A percentile compares a stretch with the other conserved stretches of the same genome.
Evolutionary conservation across 2,329 filamentous ascomycete genomes (phyloP).

Genomic region (Lecanosticta acicola): DNA sequence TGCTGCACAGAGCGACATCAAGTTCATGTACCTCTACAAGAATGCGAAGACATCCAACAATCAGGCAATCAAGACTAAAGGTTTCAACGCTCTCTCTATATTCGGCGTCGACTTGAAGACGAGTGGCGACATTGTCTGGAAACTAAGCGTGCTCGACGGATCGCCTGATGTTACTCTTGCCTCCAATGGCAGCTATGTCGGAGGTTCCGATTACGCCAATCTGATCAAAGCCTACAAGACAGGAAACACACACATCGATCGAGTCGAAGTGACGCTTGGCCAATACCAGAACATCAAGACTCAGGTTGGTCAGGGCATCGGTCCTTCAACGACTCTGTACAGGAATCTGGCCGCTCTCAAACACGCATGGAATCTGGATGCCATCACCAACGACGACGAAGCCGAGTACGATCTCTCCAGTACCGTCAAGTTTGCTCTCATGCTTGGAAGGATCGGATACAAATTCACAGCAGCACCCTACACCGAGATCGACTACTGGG

Average conservation of each 20-base stretch:
- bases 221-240: slow-evolving; percentile 72
- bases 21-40: slow-evolving; percentile 5
- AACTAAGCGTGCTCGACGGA: neutral
- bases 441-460: slow-evolving; percentile 4
- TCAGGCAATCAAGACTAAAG: slow-evolving; percentile 1
- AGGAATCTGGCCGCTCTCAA: slow-evolving; percentile 2
- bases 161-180: slow-evolving; percentile 2
- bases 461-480: slow-evolving; percentile 3
- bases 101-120: slow-evolving; percentile 1
- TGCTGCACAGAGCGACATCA: slow-evolving; percentile 1
- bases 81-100: slow-evolving; percentile 3
- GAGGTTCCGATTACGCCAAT: slow-evolving; percentile 72
- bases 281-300: neutral
- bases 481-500: slow-evolving; percentile 4
- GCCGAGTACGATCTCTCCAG: slow-evolving; percentile 2
- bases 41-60: slow-evolving; percentile 1
- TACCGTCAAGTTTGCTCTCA: neutral
- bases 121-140: slow-evolving; percentile 3
- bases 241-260: slow-evolving; percentile 61
- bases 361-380: slow-evolving; percentile 2
- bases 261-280: slow-evolving; percentile 1
- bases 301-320: neutral
- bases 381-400: slow-evolving; percentile 8
- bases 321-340: neutral
- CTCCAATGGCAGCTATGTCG: slow-evolving; percentile 55